Evolutionary conservation across 2,329 filamentous ascomycete species (phyloP).

Genomic region (Sphaceloma murrayae): DNA sequence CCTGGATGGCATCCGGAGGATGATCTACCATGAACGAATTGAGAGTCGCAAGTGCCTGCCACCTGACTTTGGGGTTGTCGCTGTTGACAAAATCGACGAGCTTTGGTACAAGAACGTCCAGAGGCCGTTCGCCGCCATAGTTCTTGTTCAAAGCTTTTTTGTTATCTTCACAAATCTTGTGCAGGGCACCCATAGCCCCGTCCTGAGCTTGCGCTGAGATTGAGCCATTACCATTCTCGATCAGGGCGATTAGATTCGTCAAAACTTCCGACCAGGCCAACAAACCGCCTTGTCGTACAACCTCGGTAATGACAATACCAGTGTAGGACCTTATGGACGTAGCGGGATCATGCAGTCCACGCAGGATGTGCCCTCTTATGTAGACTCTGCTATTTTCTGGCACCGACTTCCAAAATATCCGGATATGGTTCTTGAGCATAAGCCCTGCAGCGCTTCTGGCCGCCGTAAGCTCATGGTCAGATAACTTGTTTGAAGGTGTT

Average conservation of each 20-base stretch:
- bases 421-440: conserved; percentile 93
- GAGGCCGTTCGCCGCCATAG: conserved; percentile 76
- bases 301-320: conserved; percentile 88
- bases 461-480: conserved; percentile 55
- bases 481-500: conserved; percentile 51
- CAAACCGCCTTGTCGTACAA: conserved; percentile 74
- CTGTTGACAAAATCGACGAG: conserved; percentile 78
- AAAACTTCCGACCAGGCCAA: conserved; percentile 86
- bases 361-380: conserved; percentile 68
- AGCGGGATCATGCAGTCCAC: conserved; percentile 72
- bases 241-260: conserved; percentile 67
- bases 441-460: conserved; percentile 82
- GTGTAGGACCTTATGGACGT: conserved; percentile 77
- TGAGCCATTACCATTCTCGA: conserved; percentile 62
- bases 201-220: conserved; percentile 68
- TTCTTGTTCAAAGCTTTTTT: conserved; percentile 75
- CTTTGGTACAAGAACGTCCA: conserved; percentile 82
- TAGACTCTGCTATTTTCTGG: conserved; percentile 62
- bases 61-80: conserved; percentile 64
- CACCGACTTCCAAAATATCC: conserved; percentile 63
- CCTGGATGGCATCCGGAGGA: conserved; percentile 58
- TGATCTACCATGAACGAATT: conserved; percentile 88
- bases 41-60: conserved; percentile 70
- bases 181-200: conserved; percentile 82
- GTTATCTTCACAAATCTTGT: conserved; percentile 97